Base-by-base conservation (phyloP, 129 eudicot species). In the Tagetes patula region DNA sequence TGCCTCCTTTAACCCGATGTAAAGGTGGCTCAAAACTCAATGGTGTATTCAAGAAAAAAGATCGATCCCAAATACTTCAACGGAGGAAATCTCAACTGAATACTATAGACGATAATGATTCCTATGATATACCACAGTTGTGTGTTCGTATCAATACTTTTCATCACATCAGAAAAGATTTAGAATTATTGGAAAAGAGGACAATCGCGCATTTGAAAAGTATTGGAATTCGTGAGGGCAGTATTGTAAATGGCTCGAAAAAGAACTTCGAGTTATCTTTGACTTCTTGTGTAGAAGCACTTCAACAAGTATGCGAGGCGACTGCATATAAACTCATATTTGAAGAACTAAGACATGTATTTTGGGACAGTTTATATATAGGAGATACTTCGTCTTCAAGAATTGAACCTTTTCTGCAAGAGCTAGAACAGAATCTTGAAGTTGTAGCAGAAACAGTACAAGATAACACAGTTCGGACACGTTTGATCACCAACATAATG, bases 1-100 rank as follows among this genome's bases (percentile, higher is more conserved):
- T 88, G 85, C 96, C 93, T 55, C 83, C 84, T n/a, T 81, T 91
- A 78, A 91, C 97, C 14, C 74, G 97, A 76, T 91, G 91, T 71
- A 45, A 74, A 59, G 77, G 82, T 54, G 85, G 93, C 20, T 91
- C 97, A 67, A 91, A 84, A 71, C 85, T 88, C 41, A 67, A 67
- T n/a, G 76, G 82, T 27, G 88, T 89, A 47, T 88, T 91, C 65
- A 88, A 77, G 84, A 88, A 83, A 82, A 91, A 70, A 80, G 97
- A 91, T 9, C 78, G 87, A 66, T 75, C 79, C 59, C 81, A 79
- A 42, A 60, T 64, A 55, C 73, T 62, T 54, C 83, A 58, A 37
- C 58, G 85, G 67, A 88, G 79, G 82, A 86, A 82, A 69, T 66
- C 86, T 62, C 80, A 62, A 74, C 78, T 70, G 48, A 79, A 78